Conservation (phyloP, 2,329 filamentous ascomycete species). For the Pezicula rhizophila region DNA sequence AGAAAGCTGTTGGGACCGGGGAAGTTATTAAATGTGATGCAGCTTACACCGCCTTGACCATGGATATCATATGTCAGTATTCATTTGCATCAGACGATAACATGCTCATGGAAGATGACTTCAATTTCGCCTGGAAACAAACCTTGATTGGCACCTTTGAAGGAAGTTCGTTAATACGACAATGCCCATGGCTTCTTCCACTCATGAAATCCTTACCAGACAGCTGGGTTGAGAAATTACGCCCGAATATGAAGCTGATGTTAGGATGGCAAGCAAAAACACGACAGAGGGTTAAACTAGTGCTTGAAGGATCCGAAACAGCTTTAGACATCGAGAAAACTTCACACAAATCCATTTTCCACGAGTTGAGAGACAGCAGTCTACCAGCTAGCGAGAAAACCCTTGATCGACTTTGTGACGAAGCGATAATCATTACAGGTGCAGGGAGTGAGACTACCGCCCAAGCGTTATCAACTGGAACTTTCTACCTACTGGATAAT, state of each 20-base stretch:
- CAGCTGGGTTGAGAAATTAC: background rate
- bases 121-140: slow-evolving; percentile 4
- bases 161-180: background rate
- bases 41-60: background rate
- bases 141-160: background rate
- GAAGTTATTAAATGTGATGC: background rate
- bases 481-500: slow-evolving; percentile 14
- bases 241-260: slow-evolving; percentile 2
- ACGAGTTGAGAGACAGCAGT: slow-evolving; percentile 16
- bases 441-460: slow-evolving; percentile 20
- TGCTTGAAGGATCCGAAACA: background rate
- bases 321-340: background rate
- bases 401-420: slow-evolving; percentile 12
- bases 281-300: slow-evolving; percentile 6
- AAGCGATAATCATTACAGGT: slow-evolving; percentile 20
- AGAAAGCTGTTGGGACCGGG: background rate
- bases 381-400: slow-evolving; percentile 4
- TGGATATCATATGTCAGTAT: slow-evolving; percentile 19
- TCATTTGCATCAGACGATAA: slow-evolving; percentile 10
- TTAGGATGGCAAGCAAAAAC: slow-evolving; percentile 10
- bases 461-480: slow-evolving; percentile 8
- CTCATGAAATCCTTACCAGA: slow-evolving; percentile 1
- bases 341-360: slow-evolving; percentile 6
- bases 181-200: background rate
- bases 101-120: slow-evolving; percentile 3